phyloP scores from a whole-genome alignment of 441 rosid species.

The Iberis amara region DNA sequence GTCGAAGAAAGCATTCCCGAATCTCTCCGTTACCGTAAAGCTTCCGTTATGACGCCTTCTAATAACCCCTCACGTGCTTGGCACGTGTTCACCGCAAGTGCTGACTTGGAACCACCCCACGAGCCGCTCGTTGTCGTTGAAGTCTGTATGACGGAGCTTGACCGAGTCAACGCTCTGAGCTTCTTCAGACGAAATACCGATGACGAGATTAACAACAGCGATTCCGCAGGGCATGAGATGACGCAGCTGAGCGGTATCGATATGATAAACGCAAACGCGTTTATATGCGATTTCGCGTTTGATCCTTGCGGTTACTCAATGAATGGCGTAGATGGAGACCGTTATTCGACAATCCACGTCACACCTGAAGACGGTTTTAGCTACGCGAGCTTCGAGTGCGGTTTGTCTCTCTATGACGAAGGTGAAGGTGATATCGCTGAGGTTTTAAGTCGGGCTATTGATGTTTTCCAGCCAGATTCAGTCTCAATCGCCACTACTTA shows the following conservation, averaged over 20 bases:
- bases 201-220: conserved; percentile 51
- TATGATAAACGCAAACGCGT: conserved; percentile 56
- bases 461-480: conserved; percentile 69
- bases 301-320: conserved; percentile 98
- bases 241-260: conserved; percentile 66
- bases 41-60: conserved; percentile 68
- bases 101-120: conserved; percentile 33
- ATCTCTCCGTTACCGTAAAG: conserved; percentile 55
- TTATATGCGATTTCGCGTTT: conserved; percentile 80
- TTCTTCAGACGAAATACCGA: conserved; percentile 50
- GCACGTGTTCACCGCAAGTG: conserved; percentile 79
- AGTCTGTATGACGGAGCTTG: conserved; percentile 94
- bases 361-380: conserved; percentile 94
- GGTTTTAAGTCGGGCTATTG: conserved; percentile 50
- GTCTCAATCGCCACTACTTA: conserved; percentile 70
- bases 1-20: conserved; percentile 59
- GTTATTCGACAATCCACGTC: conserved; percentile 92
- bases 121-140: conserved; percentile 44
- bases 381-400: conserved; percentile 87
- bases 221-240: conserved; percentile 65
- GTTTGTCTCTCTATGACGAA: conserved; percentile 52
- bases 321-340: conserved; percentile 79
- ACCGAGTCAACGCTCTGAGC: conserved; percentile 49
- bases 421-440: conserved; percentile 39
- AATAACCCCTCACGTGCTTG: conserved; percentile 49